Percentiles rank a stretch among this genome's conserved stretches.
Conservation (phyloP, 768 basidiomycete species). For the Cantharellus cinnabarinus region DNA sequence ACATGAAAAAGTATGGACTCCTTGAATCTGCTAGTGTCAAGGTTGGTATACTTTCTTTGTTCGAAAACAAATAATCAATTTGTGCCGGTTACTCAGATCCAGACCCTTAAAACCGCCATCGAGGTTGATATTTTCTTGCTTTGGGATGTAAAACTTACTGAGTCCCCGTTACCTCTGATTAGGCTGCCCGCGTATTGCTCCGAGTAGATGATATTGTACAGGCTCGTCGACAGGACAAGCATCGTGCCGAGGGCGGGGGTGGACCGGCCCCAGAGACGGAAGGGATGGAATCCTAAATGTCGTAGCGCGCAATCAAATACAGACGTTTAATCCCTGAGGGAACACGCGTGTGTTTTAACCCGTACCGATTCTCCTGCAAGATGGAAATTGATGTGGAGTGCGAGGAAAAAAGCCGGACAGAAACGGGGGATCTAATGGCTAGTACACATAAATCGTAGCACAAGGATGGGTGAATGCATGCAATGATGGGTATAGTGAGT, state of each 20-base stretch:
- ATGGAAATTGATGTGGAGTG: too few relatives aligned
- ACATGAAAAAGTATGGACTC: conserved; percentile 87
- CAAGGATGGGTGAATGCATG: too few relatives aligned
- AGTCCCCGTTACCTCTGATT: conserved; percentile 12
- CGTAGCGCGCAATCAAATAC: not conserved
- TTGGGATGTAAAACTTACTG: not conserved
- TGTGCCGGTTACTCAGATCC: conserved; percentile 32
- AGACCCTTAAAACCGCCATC: conserved; percentile 92
- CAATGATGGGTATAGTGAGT: too few relatives aligned
- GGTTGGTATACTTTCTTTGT: conserved; percentile 17
- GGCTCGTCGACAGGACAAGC: conserved; percentile 57
- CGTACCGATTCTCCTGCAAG: too few relatives aligned
- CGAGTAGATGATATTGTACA: conserved; percentile 90
- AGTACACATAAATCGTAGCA: too few relatives aligned
- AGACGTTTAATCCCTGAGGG: too few relatives aligned
- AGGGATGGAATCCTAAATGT: conserved; percentile 22
- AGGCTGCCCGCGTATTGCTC: conserved; percentile 73
- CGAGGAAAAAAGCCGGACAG: too few relatives aligned
- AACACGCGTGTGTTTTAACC: too few relatives aligned
- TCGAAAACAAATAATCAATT: not conserved
- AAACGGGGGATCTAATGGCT: too few relatives aligned
- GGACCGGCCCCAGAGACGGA: conserved; percentile 34
- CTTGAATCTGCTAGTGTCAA: conserved; percentile 96
- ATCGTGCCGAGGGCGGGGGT: conserved; percentile 14
- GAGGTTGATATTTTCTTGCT: conserved; percentile 21